These are phyloP conservation scores for Fusarium phyllophilum DNA, from an alignment of 2,329 filamentous ascomycete genomes.

Conservation along the genomic window DNA sequence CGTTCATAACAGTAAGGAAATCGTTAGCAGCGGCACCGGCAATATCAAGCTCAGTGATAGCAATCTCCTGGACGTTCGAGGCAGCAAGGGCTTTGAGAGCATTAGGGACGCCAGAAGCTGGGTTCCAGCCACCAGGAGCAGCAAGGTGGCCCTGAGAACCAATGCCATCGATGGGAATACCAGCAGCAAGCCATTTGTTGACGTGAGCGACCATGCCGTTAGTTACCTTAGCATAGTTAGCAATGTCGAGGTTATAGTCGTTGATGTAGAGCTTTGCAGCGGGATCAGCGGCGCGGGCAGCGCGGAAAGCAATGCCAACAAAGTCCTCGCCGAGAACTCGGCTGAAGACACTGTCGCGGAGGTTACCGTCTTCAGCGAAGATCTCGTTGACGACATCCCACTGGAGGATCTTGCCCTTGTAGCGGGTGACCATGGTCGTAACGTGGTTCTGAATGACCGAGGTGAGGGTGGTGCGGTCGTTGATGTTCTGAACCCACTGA, in stretches of 20 bases:
- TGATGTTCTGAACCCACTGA: slow-evolving; percentile 67
- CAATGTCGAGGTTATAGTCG: slow-evolving; percentile 74
- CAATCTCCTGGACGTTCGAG: slow-evolving; percentile 65
- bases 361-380: slow-evolving; percentile 68
- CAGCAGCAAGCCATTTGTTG: slow-evolving; percentile 69
- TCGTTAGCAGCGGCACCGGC: slow-evolving; percentile 64
- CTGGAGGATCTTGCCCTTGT: slow-evolving; percentile 69
- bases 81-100: slow-evolving; percentile 64
- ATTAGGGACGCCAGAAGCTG: slow-evolving; percentile 59
- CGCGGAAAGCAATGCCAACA: slow-evolving; percentile 74
- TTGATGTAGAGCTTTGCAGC: slow-evolving; percentile 79
- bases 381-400: slow-evolving; percentile 73
- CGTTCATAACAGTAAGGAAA: slow-evolving; percentile 67
- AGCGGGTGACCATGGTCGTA: slow-evolving; percentile 65
- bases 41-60: slow-evolving; percentile 76
- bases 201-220: slow-evolving; percentile 66
- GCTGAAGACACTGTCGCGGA: slow-evolving; percentile 72
- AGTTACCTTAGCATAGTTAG: slow-evolving; percentile 68
- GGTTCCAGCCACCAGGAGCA: slow-evolving; percentile 51
- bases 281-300: slow-evolving; percentile 74
- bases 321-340: slow-evolving; percentile 76
- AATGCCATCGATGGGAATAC: slow-evolving; percentile 61
- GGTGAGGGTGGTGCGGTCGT: slow-evolving; percentile 62
- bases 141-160: slow-evolving; percentile 67
- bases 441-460: slow-evolving; percentile 69